Evolutionary conservation across 768 basidiomycete species (phyloP), one percentile per base, ranked within the genome.

Genomic region (Cystofilobasidium macerans): DNA sequence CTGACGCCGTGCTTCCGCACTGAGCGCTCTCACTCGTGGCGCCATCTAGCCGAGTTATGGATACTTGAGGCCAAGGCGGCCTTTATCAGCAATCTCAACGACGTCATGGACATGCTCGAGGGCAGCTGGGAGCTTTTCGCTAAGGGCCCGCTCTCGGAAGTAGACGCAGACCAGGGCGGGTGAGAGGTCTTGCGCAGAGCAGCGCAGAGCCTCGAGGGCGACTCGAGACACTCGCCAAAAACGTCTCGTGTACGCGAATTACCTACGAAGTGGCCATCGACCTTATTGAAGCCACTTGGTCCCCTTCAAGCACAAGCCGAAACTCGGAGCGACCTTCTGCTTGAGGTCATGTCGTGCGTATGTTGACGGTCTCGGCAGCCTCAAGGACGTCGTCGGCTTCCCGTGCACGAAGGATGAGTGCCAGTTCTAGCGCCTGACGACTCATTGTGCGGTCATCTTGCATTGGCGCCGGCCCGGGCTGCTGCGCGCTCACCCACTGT

Each of bases 41-140:
- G 94, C n/a, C 95, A 99, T 74, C 82, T 99, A 14, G 85, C 89
- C 59, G 95, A 99, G 75, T 99, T 99, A 76, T 97, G 90, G 88
- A 99, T 99, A 95, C 83, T 97, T 62, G 95, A 99, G 77, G 93
- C 89, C 0, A 95, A 99, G 74, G 86, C 89, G 82, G 84, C 84
- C 0, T 87, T 84, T 72, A 69, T 73, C 2, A 77, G 79, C 40
- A 73, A 65, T 9, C 73, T 86, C 5, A 77, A 78, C 3, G 79
- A 80, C 47, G 75, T 87, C 22, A 82, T 85, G 74, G 71, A 75
- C 51, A 77, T 85, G 26, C 81, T 83, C 3, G 86, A 88, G 73
- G 79, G 76, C 24, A 79, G 77, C 61, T 79, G 82, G 69, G 83
- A 78, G 78, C 70, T 73, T 28, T 77, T 78, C 24, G 73, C 78